phyloP scores from a whole-genome alignment of 148 eudicot genomes.

The Fagopyrum tataricum region DNA sequence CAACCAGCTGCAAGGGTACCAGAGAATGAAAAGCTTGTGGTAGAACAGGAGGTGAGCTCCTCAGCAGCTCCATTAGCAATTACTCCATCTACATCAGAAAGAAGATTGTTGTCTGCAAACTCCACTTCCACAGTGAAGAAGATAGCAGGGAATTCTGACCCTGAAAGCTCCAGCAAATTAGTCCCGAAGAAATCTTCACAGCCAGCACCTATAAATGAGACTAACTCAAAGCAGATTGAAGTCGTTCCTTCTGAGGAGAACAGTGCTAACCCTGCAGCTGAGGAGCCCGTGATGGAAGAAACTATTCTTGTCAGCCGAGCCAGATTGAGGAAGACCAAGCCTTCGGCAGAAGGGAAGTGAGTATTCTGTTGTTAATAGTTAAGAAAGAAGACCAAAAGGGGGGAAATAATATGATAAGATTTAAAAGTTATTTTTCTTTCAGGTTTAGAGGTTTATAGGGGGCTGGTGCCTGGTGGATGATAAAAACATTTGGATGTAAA shows the following conservation, averaged over 20 bases:
- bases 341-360: constrained; percentile 17
- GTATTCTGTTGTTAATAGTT: constrained; percentile 1
- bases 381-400: neutral
- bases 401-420: neutral
- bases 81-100: constrained; percentile 24
- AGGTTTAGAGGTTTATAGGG: too few species aligned
- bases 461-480: too few species aligned
- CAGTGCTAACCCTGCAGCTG: constrained; percentile 22
- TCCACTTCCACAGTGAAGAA: constrained; percentile 12
- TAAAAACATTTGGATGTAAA: too few species aligned
- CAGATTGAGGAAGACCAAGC: constrained; percentile 53
- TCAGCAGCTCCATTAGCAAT: constrained; percentile 24
- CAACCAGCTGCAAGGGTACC: constrained; percentile 31
- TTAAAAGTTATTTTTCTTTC: too few species aligned
- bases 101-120: constrained; percentile 22
- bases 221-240: constrained; percentile 33
- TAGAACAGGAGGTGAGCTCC: constrained; percentile 31
- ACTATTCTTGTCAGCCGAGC: constrained; percentile 47
- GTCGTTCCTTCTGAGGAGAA: constrained; percentile 25
- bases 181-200: constrained; percentile 25
- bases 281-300: constrained; percentile 53
- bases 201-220: constrained; percentile 17
- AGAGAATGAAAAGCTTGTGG: constrained; percentile 33
- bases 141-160: constrained; percentile 12
- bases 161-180: constrained; percentile 12